These are phyloP conservation scores for Trypanosoma vivax DNA, from an alignment of 208 protist species.

Conservation along the genomic window DNA sequence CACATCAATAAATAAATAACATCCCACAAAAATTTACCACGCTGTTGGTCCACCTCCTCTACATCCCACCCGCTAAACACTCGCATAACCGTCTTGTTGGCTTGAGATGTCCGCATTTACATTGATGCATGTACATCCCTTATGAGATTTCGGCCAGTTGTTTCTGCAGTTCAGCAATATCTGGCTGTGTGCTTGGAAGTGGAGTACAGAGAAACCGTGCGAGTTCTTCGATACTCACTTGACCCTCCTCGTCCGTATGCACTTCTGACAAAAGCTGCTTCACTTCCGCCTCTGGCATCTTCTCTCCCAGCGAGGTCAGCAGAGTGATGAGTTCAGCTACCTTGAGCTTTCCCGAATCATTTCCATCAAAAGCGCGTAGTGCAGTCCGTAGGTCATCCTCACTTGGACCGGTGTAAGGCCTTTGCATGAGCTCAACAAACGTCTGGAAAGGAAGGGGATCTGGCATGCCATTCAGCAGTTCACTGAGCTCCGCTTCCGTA, in stretches of 20 bases:
- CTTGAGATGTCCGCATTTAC: neutral
- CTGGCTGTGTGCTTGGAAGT: slow-evolving; percentile 75
- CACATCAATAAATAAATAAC: slow-evolving; percentile 1
- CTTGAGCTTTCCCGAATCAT: slow-evolving; percentile 56
- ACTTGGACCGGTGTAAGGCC: slow-evolving; percentile 82
- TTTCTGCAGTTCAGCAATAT: slow-evolving; percentile 81
- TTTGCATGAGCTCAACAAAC: slow-evolving; percentile 80
- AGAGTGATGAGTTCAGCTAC: slow-evolving; percentile 79
- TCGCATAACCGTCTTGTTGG: neutral
- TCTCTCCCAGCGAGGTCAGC: slow-evolving; percentile 81
- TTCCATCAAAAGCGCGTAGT: slow-evolving; percentile 77
- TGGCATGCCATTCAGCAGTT: slow-evolving; percentile 48
- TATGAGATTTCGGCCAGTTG: slow-evolving; percentile 40
- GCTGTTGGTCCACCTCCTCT: neutral
- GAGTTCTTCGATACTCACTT: slow-evolving; percentile 77
- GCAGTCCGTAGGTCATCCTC: slow-evolving; percentile 82
- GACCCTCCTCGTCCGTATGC: slow-evolving; percentile 61
- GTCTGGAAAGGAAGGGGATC: slow-evolving; percentile 54
- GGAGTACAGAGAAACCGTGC: slow-evolving; percentile 77
- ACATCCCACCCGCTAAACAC: too few relatives aligned
- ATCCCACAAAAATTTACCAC: neutral
- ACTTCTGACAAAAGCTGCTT: slow-evolving; percentile 77
- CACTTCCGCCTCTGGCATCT: slow-evolving; percentile 83
- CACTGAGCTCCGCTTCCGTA: slow-evolving; percentile 86
- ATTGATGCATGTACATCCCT: neutral